phyloP scores from a whole-genome alignment of 352 stramenopile species.

The Globisporangium spinosum region DNA sequence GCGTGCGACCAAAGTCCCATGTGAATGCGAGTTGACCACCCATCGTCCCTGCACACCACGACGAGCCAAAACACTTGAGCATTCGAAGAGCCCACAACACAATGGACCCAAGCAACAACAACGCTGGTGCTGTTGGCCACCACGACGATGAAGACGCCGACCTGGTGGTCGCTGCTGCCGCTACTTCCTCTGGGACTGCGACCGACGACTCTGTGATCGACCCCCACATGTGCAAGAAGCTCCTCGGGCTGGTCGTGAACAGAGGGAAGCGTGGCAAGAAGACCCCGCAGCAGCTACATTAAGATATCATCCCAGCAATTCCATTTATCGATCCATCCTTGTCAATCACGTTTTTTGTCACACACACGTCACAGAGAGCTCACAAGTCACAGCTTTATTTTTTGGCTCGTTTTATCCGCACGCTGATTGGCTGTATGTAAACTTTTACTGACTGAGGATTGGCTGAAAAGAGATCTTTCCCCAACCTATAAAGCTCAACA shows the following conservation, averaged over 20 bases:
- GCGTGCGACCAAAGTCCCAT: slow-evolving; percentile 69
- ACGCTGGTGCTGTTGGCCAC: slow-evolving; percentile 12
- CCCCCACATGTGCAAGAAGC: slow-evolving; percentile 77
- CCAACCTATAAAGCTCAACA: slow-evolving; percentile 1
- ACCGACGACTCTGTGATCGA: slow-evolving; percentile 71
- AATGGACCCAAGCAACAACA: slow-evolving; percentile 19
- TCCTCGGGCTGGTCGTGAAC: slow-evolving; percentile 79
- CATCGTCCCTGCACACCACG: slow-evolving; percentile 16
- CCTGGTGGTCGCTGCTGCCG: not conserved
- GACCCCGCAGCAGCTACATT: slow-evolving; percentile 21
- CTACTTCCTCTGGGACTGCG: not conserved
- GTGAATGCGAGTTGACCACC: slow-evolving; percentile 25
- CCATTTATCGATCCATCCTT: slow-evolving; percentile 4
- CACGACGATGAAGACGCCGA: slow-evolving; percentile 22
- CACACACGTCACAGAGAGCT: not conserved
- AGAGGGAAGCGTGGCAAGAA: slow-evolving; percentile 73
- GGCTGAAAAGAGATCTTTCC: not conserved
- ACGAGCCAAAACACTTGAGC: slow-evolving; percentile 24
- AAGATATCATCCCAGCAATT: not conserved
- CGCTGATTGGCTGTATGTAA: too few species aligned
- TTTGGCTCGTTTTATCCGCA: not conserved
- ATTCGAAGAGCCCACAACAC: slow-evolving; percentile 19
- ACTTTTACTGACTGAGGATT: not conserved
- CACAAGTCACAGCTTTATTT: slow-evolving; percentile 7
- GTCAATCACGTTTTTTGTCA: not conserved